Evolutionary conservation across 306 rosid species (phyloP).

Genomic region (Inga laurina): DNA sequence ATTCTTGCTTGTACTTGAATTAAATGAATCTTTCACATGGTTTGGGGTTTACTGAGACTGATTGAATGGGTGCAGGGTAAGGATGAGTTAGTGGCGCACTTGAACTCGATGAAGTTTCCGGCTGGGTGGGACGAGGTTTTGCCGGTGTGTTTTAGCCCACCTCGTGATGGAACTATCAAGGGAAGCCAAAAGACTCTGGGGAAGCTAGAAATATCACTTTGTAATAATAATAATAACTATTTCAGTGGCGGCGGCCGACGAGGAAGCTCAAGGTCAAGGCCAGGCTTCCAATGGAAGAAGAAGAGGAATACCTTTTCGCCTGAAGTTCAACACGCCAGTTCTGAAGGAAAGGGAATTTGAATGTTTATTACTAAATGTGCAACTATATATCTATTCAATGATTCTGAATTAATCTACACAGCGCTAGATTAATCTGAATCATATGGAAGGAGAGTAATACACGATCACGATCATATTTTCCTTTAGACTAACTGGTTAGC

Average conservation of each 20-base stretch:
- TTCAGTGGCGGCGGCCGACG: too few relatives aligned
- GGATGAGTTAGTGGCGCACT: slow-evolving; percentile 40
- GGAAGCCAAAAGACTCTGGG: slow-evolving; percentile 36
- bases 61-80: slow-evolving; percentile 45
- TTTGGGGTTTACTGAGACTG: background rate
- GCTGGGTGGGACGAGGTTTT: slow-evolving; percentile 41
- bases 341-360: background rate
- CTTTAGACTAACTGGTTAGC: background rate
- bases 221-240: too few relatives aligned
- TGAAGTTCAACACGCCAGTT: background rate
- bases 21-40: background rate
- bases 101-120: slow-evolving; percentile 44
- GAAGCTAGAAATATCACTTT: background rate
- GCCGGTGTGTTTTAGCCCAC: slow-evolving; percentile 52
- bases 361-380: background rate
- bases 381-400: background rate
- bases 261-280: background rate
- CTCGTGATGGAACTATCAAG: slow-evolving; percentile 50
- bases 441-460: background rate
- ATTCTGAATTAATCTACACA: background rate
- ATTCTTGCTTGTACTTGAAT: background rate
- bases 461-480: background rate
- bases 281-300: background rate
- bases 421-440: slow-evolving; percentile 4
- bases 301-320: background rate